Evolutionary conservation across 306 rosid species (phyloP), one percentile per base, ranked within the genome.

Genomic region (Quercus wislizeni): DNA sequence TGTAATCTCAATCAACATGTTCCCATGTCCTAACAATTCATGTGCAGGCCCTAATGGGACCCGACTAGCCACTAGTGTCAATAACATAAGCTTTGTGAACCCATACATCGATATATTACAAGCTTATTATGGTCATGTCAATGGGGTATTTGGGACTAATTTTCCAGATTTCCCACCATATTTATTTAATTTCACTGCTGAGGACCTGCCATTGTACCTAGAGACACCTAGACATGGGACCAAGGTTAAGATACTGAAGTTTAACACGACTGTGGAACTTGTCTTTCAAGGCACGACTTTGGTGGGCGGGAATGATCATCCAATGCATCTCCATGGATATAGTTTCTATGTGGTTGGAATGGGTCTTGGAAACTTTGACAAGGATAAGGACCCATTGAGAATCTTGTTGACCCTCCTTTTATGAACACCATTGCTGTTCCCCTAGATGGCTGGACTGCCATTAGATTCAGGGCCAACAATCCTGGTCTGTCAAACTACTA

Each of bases 271-370:
- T 0, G 86, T 83, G 69, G 83, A 83, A 73, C 19, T 83, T 74
- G 83, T 79, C 17, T 74, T 83, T 27, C 86, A 83, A 27, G 86
- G 80, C 61, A 78, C 86, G 7, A 78, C 55, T 74, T 14, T 83
- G 76, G 61, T 69, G n/a, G 78, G 43, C 13, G 83, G 80, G 30
- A 74, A 30, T 69, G 80, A 79, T 18, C 86, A 83, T 79, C 86
- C 86, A 5, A 79, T 83, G 80, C 86, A 83, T 76, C 76, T 83
- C 6, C 87, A 79, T 71, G 84, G 87, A 4, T 79, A 12, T 31
- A 71, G 80, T 46, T 83, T 83, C 79, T 83, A 75, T 14, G 81
- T 79, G 0, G 78, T 83, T 14, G 84, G 81, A 9, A 18, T 9
- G 19, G 84, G 84, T 4, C 64, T 71, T 31, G 87, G 84, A 12